phyloP scores from a whole-genome alignment of 768 basidiomycete genomes.

The Chalciporus pseudorubinellus region DNA sequence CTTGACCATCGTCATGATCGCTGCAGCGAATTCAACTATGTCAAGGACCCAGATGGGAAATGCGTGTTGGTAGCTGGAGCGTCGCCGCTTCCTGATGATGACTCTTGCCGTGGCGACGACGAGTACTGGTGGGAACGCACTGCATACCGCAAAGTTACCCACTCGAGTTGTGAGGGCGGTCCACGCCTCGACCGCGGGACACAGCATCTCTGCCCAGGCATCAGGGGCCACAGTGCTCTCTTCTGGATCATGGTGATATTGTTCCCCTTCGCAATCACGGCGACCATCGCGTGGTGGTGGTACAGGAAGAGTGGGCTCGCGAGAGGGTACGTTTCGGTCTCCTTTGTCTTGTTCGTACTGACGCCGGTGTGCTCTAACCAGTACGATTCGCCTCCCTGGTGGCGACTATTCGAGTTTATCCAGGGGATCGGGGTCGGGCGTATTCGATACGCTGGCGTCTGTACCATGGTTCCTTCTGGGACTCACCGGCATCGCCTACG shows the following conservation, averaged over 20 bases:
- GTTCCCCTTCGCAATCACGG: slow-evolving; percentile 76
- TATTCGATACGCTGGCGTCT: slow-evolving; percentile 74
- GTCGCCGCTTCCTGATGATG: slow-evolving; percentile 57
- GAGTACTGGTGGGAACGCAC: slow-evolving; percentile 95
- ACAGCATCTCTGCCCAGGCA: slow-evolving; percentile 77
- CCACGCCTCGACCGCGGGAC: slow-evolving; percentile 72
- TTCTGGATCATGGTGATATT: slow-evolving; percentile 84
- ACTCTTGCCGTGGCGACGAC: slow-evolving; percentile 56
- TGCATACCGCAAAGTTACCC: slow-evolving; percentile 84
- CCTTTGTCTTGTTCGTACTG: not conserved
- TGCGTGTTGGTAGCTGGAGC: slow-evolving; percentile 80
- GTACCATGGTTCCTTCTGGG: slow-evolving; percentile 91
- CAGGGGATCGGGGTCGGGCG: slow-evolving; percentile 41
- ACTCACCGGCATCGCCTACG: slow-evolving; percentile 68
- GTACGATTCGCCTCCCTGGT: slow-evolving; percentile 77
- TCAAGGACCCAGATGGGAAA: slow-evolving; percentile 60
- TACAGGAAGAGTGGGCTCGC: slow-evolving; percentile 70
- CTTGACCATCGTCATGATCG: not conserved
- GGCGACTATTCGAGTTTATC: slow-evolving; percentile 38
- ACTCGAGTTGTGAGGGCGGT: slow-evolving; percentile 85
- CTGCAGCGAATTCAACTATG: slow-evolving; percentile 88
- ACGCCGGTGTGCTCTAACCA: slow-evolving; percentile 26
- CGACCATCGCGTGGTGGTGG: slow-evolving; percentile 77
- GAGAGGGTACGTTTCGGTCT: slow-evolving; percentile 57
- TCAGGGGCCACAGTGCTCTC: slow-evolving; percentile 64